Evolutionary conservation across 495 filamentous ascomycete species (phyloP).

Genomic region (Staphylotrichum tortipilum): DNA sequence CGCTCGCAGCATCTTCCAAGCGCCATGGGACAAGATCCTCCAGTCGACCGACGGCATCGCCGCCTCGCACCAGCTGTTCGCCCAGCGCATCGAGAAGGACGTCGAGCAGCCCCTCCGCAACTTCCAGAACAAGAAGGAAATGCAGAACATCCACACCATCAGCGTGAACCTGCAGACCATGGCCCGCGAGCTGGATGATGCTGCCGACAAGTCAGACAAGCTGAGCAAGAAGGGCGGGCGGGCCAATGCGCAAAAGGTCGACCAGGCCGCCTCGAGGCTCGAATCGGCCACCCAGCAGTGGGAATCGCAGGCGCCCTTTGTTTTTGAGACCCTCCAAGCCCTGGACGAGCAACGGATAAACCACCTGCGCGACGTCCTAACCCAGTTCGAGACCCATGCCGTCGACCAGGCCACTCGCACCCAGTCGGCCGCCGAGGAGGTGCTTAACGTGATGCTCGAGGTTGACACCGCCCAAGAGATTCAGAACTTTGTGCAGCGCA

Average conservation of each 20-base stretch:
- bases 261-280: conserved; percentile 62
- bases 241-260: conserved; percentile 70
- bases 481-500: conserved; percentile 61
- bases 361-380: conserved; percentile 84
- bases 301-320: conserved; percentile 91
- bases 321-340: conserved; percentile 90
- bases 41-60: conserved; percentile 71
- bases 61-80: conserved; percentile 73
- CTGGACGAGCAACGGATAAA: conserved; percentile 85
- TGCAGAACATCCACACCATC: conserved; percentile 75
- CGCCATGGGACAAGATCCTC: conserved; percentile 88
- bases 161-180: conserved; percentile 70
- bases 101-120: conserved; percentile 78
- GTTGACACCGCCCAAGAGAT: conserved; percentile 85
- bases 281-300: conserved; percentile 76
- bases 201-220: conserved; percentile 84
- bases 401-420: conserved; percentile 76
- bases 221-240: conserved; percentile 70
- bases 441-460: conserved; percentile 77
- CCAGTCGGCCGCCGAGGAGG: conserved; percentile 67
- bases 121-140: conserved; percentile 62
- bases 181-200: conserved; percentile 75
- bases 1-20: conserved; percentile 65
- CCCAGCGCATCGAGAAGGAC: conserved; percentile 79
- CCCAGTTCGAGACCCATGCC: conserved; percentile 88